phyloP scores from a whole-genome alignment of 2,329 filamentous ascomycete genomes.

The Penicillium sclerotiorum region DNA sequence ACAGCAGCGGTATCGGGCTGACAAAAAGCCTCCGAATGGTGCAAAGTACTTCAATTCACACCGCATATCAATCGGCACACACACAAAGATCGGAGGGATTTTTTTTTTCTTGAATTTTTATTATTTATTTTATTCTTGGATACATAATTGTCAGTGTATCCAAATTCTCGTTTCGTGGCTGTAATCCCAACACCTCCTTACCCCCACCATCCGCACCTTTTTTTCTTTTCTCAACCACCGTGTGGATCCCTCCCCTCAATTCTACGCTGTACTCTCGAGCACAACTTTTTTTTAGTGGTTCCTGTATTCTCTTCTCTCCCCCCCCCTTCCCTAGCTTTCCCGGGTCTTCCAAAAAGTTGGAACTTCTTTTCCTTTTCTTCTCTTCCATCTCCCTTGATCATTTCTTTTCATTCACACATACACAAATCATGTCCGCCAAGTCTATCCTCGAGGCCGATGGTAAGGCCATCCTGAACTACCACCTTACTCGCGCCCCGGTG shows the following conservation, averaged over 20 bases:
- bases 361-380: slow-evolving; percentile 7
- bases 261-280: slow-evolving; percentile 33
- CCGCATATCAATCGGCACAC: too few relatives aligned
- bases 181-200: slow-evolving; percentile 8
- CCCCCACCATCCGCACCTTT: slow-evolving; percentile 11
- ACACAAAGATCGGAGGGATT: too few relatives aligned
- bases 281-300: slow-evolving; percentile 29
- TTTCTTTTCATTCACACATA: slow-evolving; percentile 13
- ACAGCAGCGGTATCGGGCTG: too few relatives aligned
- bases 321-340: slow-evolving; percentile 2
- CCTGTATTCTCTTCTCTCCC: slow-evolving; percentile 11
- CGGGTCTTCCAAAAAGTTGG: slow-evolving; percentile 19
- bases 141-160: neutral
- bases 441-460: slow-evolving; percentile 98
- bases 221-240: slow-evolving; percentile 17
- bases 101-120: too few relatives aligned
- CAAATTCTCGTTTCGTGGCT: neutral
- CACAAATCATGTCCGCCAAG: slow-evolving; percentile 81
- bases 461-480: slow-evolving; percentile 99
- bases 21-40: too few relatives aligned
- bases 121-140: too few relatives aligned
- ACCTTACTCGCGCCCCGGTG: slow-evolving; percentile 93
- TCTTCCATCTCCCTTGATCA: slow-evolving; percentile 30
- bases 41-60: too few relatives aligned
- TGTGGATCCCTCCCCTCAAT: slow-evolving; percentile 24